phyloP scores from a whole-genome alignment of 495 filamentous ascomycete genomes.

The Neurospora sp. region DNA sequence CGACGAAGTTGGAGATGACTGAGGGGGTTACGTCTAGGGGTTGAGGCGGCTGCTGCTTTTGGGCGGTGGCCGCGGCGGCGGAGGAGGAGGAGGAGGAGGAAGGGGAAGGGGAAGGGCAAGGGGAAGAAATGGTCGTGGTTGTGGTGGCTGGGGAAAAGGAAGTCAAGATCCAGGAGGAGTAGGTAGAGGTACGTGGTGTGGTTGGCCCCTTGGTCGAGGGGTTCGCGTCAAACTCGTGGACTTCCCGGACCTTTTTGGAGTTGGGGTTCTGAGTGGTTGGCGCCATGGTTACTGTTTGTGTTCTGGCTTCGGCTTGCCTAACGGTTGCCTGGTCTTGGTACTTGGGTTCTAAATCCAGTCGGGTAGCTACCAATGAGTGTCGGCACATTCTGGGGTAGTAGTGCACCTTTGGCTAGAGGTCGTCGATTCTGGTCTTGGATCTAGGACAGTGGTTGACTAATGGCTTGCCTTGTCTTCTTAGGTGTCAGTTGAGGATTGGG shows the following conservation, averaged over 20 bases:
- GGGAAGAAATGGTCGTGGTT: neutral
- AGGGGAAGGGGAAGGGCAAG: neutral
- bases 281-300: neutral
- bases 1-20: neutral
- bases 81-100: neutral
- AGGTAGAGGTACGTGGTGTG: neutral
- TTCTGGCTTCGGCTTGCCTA: neutral
- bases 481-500: neutral
- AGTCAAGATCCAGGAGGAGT: neutral
- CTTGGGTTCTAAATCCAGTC: neutral
- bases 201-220: neutral
- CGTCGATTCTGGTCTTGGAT: neutral
- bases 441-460: neutral
- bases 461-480: neutral
- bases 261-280: neutral
- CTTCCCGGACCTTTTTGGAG: neutral
- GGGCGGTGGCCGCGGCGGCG: neutral
- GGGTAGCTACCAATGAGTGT: neutral
- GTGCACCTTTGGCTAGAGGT: neutral
- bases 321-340: neutral
- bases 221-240: neutral
- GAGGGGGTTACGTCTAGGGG: neutral
- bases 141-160: neutral
- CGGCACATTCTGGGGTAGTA: too few species aligned
- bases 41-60: neutral